A percentile compares a stretch with the other conserved stretches of the same genome.
phyloP scores from a whole-genome alignment of 805 yeast genomes.

The Saccharomycopsis javanensis region DNA sequence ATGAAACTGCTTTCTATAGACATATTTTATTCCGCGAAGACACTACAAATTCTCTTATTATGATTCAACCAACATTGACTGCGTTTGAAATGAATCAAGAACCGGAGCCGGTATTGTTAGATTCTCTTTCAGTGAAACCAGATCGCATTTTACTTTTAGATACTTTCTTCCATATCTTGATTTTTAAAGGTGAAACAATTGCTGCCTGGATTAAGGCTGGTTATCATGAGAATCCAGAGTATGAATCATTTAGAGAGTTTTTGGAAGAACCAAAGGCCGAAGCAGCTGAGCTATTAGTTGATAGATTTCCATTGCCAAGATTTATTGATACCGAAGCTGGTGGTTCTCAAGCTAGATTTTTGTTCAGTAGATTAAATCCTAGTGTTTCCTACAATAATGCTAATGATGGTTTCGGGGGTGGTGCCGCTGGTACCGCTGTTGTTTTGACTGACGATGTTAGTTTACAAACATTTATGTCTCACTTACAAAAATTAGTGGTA shows the following conservation, averaged over 20 bases:
- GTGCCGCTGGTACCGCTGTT: constrained; percentile 42
- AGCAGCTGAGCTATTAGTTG: constrained; percentile 54
- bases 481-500: constrained; percentile 86
- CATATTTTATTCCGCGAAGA: constrained; percentile 57
- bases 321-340: constrained; percentile 69
- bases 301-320: constrained; percentile 63
- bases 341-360: constrained; percentile 65
- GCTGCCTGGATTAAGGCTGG: constrained; percentile 60
- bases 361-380: constrained; percentile 62
- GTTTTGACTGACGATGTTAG: constrained; percentile 96
- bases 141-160: constrained; percentile 50
- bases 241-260: constrained; percentile 48
- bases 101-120: constrained; percentile 55
- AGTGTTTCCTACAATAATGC: constrained; percentile 41
- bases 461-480: constrained; percentile 89
- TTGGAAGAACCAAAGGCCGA: constrained; percentile 53
- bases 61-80: constrained; percentile 63
- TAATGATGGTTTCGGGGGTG: constrained; percentile 24
- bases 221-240: constrained; percentile 53
- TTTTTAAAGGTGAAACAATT: constrained; percentile 55
- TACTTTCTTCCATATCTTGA: constrained; percentile 60
- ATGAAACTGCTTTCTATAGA: constrained; percentile 57
- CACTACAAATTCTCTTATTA: constrained; percentile 46
- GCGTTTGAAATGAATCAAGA: constrained; percentile 42
- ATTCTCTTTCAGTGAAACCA: constrained; percentile 51